Evolutionary conservation across 2,329 filamentous ascomycete genomes (phyloP).

Genomic region (Incumbomyces lentus): DNA sequence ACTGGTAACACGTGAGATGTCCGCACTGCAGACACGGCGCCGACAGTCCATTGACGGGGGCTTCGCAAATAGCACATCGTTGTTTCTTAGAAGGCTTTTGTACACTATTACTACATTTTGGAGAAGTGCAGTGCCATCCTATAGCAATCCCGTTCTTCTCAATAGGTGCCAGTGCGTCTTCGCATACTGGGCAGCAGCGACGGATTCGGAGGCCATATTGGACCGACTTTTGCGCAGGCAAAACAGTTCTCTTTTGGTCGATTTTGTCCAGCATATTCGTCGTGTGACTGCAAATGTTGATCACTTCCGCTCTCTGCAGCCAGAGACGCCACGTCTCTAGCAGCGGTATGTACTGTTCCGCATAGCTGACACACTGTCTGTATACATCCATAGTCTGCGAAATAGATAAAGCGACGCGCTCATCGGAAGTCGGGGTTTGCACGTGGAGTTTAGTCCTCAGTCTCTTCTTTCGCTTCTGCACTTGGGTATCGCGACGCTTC

Average conservation of each 20-base stretch:
- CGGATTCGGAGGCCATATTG: slow-evolving; percentile 31
- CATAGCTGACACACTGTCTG: slow-evolving; percentile 42
- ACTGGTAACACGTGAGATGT: slow-evolving; percentile 37
- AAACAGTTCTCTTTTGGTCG: not conserved
- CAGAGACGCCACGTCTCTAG: slow-evolving; percentile 49
- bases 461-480: slow-evolving; percentile 18
- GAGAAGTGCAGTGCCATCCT: slow-evolving; percentile 19
- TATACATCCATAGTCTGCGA: slow-evolving; percentile 42
- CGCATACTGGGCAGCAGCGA: slow-evolving; percentile 33
- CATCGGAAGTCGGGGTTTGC: slow-evolving; percentile 40
- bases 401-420: slow-evolving; percentile 35
- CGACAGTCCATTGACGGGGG: slow-evolving; percentile 34
- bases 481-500: not conserved
- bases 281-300: slow-evolving; percentile 41
- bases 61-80: slow-evolving; percentile 36
- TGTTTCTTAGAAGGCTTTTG: slow-evolving; percentile 24
- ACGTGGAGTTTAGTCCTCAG: slow-evolving; percentile 47
- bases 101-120: slow-evolving; percentile 26
- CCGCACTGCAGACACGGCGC: slow-evolving; percentile 39
- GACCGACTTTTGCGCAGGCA: not conserved
- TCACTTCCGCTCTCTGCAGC: slow-evolving; percentile 45
- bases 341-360: slow-evolving; percentile 47
- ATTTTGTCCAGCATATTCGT: slow-evolving; percentile 1
- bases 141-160: slow-evolving; percentile 20
- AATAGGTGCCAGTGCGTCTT: slow-evolving; percentile 20